Evolutionary conservation across 768 basidiomycete genomes (phyloP).

Genomic region (Russula virescens): DNA sequence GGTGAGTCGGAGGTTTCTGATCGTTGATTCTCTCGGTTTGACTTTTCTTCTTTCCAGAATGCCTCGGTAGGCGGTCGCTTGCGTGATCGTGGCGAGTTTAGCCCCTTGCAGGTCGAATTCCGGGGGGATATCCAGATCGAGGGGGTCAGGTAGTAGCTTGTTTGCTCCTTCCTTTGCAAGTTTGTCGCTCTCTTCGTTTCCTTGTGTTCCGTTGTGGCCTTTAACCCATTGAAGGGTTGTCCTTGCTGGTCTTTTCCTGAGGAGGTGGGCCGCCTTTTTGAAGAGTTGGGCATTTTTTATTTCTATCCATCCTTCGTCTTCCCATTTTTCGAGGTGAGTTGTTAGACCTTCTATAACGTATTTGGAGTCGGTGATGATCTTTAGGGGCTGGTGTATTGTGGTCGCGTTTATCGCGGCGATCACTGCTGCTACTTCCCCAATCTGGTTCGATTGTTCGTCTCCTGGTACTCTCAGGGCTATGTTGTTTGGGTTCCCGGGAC

Average conservation of each 20-base stretch:
- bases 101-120: no score
- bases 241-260: constrained; percentile 20
- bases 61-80: no score
- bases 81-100: no score
- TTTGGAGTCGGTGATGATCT: constrained; percentile 25
- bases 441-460: background rate
- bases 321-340: constrained; percentile 25
- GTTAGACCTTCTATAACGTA: constrained; percentile 23
- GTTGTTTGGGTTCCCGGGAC: background rate
- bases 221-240: constrained; percentile 29
- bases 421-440: background rate
- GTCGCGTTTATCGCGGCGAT: background rate
- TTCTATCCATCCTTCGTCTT: constrained; percentile 29
- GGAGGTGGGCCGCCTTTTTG: background rate
- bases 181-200: no score
- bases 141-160: no score
- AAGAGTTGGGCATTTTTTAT: constrained; percentile 23
- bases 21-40: no score
- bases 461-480: background rate
- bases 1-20: no score
- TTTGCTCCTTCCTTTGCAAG: constrained; percentile 12
- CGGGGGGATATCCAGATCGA: no score
- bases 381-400: background rate
- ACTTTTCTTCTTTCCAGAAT: no score
- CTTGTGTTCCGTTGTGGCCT: no score